phyloP scores from a whole-genome alignment of 768 basidiomycete genomes.

The Boletus pseudopeckii region DNA sequence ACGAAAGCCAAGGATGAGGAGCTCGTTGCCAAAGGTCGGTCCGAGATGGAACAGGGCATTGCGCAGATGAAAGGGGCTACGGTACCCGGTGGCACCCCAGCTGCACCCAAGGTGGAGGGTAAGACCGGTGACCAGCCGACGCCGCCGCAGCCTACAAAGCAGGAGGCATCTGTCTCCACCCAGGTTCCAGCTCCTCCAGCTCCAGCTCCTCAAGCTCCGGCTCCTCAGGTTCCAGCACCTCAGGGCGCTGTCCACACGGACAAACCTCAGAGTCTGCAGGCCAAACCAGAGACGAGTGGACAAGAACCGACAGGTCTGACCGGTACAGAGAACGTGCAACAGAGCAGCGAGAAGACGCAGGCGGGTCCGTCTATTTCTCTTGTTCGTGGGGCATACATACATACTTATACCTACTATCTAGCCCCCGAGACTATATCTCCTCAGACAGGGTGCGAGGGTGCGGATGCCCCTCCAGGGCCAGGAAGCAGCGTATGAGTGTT shows the following conservation, averaged over 20 bases:
- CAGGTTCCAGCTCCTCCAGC: not conserved
- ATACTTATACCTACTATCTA: not conserved
- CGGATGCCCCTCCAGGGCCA: too few relatives aligned
- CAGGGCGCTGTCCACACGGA: not conserved
- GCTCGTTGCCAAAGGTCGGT: conserved; percentile 35
- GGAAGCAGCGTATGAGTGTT: not conserved
- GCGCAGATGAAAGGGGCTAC: conserved; percentile 25
- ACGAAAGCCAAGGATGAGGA: conserved; percentile 34
- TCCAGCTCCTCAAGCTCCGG: not conserved
- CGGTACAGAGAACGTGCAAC: not conserved
- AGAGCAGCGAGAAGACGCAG: not conserved
- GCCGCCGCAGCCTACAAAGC: not conserved
- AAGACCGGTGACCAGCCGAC: not conserved
- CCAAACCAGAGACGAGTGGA: not conserved
- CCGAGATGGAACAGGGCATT: conserved; percentile 41
- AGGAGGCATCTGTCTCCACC: not conserved
- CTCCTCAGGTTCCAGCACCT: not conserved
- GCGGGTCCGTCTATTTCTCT: not conserved
- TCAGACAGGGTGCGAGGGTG: not conserved
- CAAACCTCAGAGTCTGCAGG: not conserved
- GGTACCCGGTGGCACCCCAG: not conserved
- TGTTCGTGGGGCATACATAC: not conserved
- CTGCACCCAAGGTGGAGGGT: not conserved
- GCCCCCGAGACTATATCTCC: not conserved
- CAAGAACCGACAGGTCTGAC: not conserved